Evolutionary conservation across 192 early-diverging fungal species (phyloP), one percentile per base, ranked within the genome.

Genomic region (Linnemannia schmuckeri): DNA sequence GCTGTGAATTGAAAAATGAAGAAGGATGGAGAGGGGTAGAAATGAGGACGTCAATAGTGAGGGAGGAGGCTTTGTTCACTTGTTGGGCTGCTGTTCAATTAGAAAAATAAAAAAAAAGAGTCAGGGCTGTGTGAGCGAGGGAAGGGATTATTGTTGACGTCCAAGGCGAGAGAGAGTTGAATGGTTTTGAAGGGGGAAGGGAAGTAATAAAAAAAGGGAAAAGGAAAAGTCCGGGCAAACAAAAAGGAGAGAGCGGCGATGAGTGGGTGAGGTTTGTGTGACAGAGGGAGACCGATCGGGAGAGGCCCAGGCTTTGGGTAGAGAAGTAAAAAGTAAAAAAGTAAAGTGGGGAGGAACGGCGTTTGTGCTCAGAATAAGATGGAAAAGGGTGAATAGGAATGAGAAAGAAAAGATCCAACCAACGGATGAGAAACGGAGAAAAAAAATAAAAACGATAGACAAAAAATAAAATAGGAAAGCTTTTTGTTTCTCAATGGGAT

Each of bases 201-300:
- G 30, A 37, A 6, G 55, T 41, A 33, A 18, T 46, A 24, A 33
- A 33, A 24, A 30, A 69, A 38, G 6, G 22, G 63, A 2, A 22
- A 13, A 24, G 8, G 9, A 63, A 63, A 55, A 55, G 57, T 63
- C 57, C 57, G 27, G 6, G 30, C 57, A 30, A 66, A 66, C 30
- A 38, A 47, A 38, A 22, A 69, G 44, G 33, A 54, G 6, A 66
- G 61, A 66, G 61, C 10, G 61, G 30, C 61, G 61, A 66, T 57
- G 5, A 18, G 49, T 57, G 30, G 27, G 61, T 33, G 61, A n/a
- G 30, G 61, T 66, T 66, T 33, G 61, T 66, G 61, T 66, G 61
- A 66, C 61, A 66, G 61, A 66, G 30, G n/a, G 61, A 10, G 61
- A 66, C 61, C 61, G 61, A 66, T 66, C 30, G 77, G 69, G 55